Base-by-base conservation (phyloP, 2,329 filamentous ascomycete genomes). In the Pseudodiploospora longispora region DNA sequence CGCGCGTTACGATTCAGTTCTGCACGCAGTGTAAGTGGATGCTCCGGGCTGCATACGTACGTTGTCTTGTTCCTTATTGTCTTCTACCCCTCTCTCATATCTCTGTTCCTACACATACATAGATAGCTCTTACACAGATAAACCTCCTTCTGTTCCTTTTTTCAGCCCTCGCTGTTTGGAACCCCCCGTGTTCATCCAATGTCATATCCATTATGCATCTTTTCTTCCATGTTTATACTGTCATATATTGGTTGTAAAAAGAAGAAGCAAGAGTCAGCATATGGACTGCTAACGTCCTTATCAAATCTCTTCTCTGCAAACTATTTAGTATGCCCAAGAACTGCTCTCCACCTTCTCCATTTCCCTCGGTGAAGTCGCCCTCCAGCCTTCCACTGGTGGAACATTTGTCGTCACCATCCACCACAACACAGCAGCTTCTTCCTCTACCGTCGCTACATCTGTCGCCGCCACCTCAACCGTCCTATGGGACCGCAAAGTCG, bases 1-100 rank as follows among this genome's bases (percentile, higher is more conserved):
- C 89, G 4, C 80, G 88, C 38, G 75, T 96, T 42, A 82, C 83
- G n/a, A 95, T 96, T 58, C 80, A 84, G 53, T 96, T 87, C 68
- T 96, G 90, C 69, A 95, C 87, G 1, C 88, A 95, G 67, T 96
- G 89, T 66, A 86, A 87, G 68, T 95, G 89, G 88, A 87, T 93
- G 78, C 69, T 94, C 8, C 72, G 88, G 48, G 87, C 88, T 32
- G 86, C 87, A 53, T 95, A 93, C 65, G 87, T 91, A 76, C 54
- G 76, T 65, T 37, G 3, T 30, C 12, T 38, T 42, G 29, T 39
- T 39, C 42, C 38, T 34, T 33, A 27, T 8, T 28, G 30, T 29
- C 36, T 36, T 32, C 3, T 12, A 6, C 19, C 12, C n/a, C 6
- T 6, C 12, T 38, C 36, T 27, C 2, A 10, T 10, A 27, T 19